phyloP scores from a whole-genome alignment of 2,329 filamentous ascomycete species.

The Colletotrichum incanum region DNA sequence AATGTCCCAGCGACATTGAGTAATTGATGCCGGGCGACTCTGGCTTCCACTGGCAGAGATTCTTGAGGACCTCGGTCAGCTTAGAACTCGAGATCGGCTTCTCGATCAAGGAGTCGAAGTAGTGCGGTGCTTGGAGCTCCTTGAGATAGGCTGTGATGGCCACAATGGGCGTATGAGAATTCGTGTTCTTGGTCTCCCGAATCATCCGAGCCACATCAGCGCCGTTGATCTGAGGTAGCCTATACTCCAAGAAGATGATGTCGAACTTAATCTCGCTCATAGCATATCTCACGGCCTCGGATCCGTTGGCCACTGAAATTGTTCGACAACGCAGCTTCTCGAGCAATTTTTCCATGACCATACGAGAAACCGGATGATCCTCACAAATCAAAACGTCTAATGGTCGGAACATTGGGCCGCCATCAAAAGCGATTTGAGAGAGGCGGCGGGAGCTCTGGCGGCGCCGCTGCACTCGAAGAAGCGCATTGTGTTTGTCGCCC shows the following conservation, averaged over 20 bases:
- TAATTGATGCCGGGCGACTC: constrained; percentile 68
- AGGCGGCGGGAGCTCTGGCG: constrained; percentile 96
- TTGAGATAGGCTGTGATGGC: constrained; percentile 99
- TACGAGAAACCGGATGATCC: constrained; percentile 94
- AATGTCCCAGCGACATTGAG: constrained; percentile 61
- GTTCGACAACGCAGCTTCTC: constrained; percentile 96
- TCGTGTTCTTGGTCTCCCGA: constrained; percentile 94
- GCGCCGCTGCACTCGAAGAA: constrained; percentile 92
- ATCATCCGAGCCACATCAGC: constrained; percentile 98
- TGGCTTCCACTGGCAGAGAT: constrained; percentile 94
- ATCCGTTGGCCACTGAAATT: constrained; percentile 90
- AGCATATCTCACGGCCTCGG: constrained; percentile 92
- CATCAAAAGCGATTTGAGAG: constrained; percentile 89
- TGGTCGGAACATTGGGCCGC: constrained; percentile 89
- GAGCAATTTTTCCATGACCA: constrained; percentile 99
- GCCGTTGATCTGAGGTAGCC: constrained; percentile 93
- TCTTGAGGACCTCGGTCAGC: constrained; percentile 87
- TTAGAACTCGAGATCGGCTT: constrained; percentile 97
- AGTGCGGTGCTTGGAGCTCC: constrained; percentile 93
- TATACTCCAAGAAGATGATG: constrained; percentile 98
- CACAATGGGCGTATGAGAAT: constrained; percentile 94
- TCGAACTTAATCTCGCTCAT: constrained; percentile 99
- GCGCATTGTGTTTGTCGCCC: constrained; percentile 89
- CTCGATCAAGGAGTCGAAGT: constrained; percentile 95
- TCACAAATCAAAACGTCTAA: constrained; percentile 97